Base-by-base conservation (phyloP, 106 monocot genomes). In the Phalaenopsis aphrodite region DNA sequence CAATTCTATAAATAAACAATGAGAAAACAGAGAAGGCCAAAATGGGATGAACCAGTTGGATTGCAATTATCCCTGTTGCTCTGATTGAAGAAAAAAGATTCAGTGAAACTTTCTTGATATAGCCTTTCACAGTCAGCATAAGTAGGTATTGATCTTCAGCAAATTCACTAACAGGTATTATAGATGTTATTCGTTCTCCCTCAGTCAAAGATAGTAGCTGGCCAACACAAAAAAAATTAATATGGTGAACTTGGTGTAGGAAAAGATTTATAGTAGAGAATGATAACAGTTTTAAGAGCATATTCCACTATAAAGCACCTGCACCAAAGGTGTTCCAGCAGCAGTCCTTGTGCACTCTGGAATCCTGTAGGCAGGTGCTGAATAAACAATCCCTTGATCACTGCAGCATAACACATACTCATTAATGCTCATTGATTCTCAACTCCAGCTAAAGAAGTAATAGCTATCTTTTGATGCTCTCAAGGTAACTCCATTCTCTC, bases 81-180 rank as follows among this genome's bases (percentile, higher is more conserved):
- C 95, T 88, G 81, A 99, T 99, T 81, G 94, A 43, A 24, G 99
- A 95, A 77, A 99, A 99, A 16, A 93, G 89, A 80, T 95, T 99
- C 47, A 99, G 79, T 71, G 99, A 72, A 76, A 93, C 95, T 90
- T 95, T 99, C 81, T 99, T 99, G 85, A 99, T 99, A 80, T 88
- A 99, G 12, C 99, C 99, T 67, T 95, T 89, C 52, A 81, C 41
- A 42, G 99, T 99, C 38, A 99, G 86, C 99, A 99, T 99, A 72
- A 91, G 65, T 37, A 99, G 83, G 82, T 91, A 93, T 42, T 95
- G 94, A 77, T 99, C 95, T 78, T 79, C 95, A 72, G 79, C 75
- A 83, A 99, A 99, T 82, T 95, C 99, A 52, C 91, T 95, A 46
- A 99, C 99, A 84, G 99, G 99, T 85, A 99, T 87, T 23, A 99